A percentile compares a stretch with the other conserved stretches of the same genome.
phyloP scores from a whole-genome alignment of 805 yeast genomes.

The Myxozyma neotropica region DNA sequence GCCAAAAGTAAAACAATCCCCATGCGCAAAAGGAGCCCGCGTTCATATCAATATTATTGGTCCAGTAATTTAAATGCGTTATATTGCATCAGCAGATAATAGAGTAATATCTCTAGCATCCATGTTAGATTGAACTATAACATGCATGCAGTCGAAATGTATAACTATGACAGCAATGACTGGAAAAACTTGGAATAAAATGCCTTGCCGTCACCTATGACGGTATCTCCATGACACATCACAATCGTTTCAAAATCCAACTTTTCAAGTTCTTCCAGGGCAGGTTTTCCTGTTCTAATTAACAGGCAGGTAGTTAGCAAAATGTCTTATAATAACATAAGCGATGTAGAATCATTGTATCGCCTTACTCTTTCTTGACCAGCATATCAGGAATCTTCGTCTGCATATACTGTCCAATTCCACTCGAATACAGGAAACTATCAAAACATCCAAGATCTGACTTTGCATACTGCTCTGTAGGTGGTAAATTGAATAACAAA shows the following conservation, averaged over 20 bases:
- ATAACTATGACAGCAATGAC: neutral
- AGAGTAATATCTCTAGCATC: too few species aligned
- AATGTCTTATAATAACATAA: neutral
- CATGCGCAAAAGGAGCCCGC: too few species aligned
- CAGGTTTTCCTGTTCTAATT: conserved; percentile 15
- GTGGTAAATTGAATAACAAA: conserved; percentile 59
- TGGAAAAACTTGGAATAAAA: neutral
- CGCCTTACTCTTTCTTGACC: conserved; percentile 14
- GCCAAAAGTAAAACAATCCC: too few species aligned
- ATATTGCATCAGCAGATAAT: too few species aligned
- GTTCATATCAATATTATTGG: too few species aligned
- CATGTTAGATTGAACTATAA: too few species aligned
- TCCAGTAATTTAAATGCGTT: too few species aligned
- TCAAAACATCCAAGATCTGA: neutral
- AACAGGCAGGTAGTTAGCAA: neutral
- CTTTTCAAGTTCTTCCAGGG: conserved; percentile 37
- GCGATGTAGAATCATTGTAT: neutral
- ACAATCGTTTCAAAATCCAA: conserved; percentile 56
- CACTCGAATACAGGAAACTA: neutral
- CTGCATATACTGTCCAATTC: neutral
- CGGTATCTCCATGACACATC: conserved; percentile 60
- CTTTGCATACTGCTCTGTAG: conserved; percentile 47
- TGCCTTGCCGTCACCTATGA: conserved; percentile 47
- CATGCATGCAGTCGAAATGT: too few species aligned
- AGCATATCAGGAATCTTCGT: neutral